Conservation (phyloP, 805 yeast genomes). For the Kuraishia capsulata region DNA sequence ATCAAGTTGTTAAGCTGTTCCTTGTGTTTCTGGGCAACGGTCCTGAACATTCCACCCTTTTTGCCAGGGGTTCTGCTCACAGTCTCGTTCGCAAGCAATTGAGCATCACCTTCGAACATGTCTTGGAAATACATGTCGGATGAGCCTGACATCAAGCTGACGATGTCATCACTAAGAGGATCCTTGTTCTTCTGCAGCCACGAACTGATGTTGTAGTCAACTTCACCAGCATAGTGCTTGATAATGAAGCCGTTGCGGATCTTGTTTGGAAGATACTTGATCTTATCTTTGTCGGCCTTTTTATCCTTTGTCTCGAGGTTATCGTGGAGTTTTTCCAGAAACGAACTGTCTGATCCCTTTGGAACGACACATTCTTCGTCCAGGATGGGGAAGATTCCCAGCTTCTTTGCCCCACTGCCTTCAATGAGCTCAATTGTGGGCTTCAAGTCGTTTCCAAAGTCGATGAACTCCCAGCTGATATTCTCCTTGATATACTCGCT, state of each 20-base stretch:
- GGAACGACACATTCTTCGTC: conserved; percentile 97
- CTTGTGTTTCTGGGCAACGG: conserved; percentile 84
- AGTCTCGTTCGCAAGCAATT: neutral
- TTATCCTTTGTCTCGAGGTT: conserved; percentile 44
- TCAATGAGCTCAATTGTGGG: conserved; percentile 93
- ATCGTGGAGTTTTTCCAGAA: conserved; percentile 66
- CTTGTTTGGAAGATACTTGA: conserved; percentile 63
- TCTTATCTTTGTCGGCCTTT: conserved; percentile 4
- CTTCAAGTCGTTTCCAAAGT: conserved; percentile 90
- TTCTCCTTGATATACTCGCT: conserved; percentile 51
- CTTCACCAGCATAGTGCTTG: conserved; percentile 93
- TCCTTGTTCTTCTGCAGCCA: conserved; percentile 95
- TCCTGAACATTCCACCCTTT: conserved; percentile 38
- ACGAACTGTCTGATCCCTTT: conserved; percentile 73
- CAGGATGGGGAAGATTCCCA: conserved; percentile 77
- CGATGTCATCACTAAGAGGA: conserved; percentile 72
- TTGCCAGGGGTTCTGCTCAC: neutral
- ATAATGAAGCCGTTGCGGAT: conserved; percentile 71
- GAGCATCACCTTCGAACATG: conserved; percentile 38
- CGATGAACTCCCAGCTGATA: conserved; percentile 67
- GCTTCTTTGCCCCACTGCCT: conserved; percentile 35
- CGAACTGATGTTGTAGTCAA: conserved; percentile 85
- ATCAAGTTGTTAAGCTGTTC: conserved; percentile 70
- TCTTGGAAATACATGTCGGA: conserved; percentile 42
- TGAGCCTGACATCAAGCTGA: conserved; percentile 44